These are phyloP conservation scores for Diaporthe australafricana DNA, from an alignment of 2,329 filamentous ascomycete genomes.

Conservation along the genomic window DNA sequence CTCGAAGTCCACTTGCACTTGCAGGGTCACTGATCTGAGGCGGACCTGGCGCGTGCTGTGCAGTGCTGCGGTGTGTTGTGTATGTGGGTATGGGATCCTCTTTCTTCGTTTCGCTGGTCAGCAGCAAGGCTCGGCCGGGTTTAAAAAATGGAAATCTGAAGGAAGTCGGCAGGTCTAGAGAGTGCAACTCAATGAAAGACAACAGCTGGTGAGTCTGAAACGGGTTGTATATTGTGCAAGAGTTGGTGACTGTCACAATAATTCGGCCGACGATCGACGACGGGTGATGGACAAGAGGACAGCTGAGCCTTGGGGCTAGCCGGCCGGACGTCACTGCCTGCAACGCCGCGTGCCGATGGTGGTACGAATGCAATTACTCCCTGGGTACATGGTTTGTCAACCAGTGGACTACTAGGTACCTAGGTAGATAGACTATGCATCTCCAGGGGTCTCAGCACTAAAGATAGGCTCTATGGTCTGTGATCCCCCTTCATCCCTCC, in stretches of 20 bases:
- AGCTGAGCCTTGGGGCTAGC: conserved; percentile 2
- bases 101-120: conserved; percentile 4
- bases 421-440: conserved; percentile 9
- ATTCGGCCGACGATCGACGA: conserved; percentile 16
- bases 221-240: background rate
- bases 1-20: conserved; percentile 32
- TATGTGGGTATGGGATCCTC: conserved; percentile 24
- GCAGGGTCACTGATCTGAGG: conserved; percentile 32
- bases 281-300: conserved; percentile 27
- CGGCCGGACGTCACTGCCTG: conserved; percentile 15
- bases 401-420: background rate
- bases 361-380: conserved; percentile 16
- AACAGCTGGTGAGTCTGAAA: background rate
- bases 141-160: background rate
- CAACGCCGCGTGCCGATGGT: conserved; percentile 1
- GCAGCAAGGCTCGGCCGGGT: conserved; percentile 3
- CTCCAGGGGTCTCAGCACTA: conserved; percentile 25
- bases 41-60: conserved; percentile 33
- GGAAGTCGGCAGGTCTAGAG: background rate
- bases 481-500: no score
- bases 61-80: conserved; percentile 20
- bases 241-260: conserved; percentile 8
- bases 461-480: conserved; percentile 1
- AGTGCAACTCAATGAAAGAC: conserved; percentile 5
- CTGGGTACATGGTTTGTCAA: conserved; percentile 18